These are phyloP conservation scores for Pythium pectinolyticum DNA, from an alignment of 352 stramenopile species.

Conservation along the genomic window DNA sequence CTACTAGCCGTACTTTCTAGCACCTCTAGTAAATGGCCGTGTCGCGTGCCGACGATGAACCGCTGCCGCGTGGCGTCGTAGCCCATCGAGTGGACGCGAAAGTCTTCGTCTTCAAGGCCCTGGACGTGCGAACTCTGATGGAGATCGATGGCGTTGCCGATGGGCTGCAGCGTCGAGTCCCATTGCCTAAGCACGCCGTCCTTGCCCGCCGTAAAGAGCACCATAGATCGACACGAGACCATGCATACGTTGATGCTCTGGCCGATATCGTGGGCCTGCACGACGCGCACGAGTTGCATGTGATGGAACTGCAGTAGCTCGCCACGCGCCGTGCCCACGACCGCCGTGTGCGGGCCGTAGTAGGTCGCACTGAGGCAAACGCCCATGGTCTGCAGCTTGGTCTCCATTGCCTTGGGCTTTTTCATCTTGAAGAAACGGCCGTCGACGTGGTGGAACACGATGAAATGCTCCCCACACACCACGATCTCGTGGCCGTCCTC, in stretches of 20 bases:
- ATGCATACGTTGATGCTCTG: conserved; percentile 59
- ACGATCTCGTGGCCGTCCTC: conserved; percentile 73
- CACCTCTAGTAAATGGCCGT: conserved; percentile 21
- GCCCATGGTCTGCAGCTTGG: conserved; percentile 45
- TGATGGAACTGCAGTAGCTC: conserved; percentile 74
- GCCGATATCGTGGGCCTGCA: conserved; percentile 57
- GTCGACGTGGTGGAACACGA: conserved; percentile 59
- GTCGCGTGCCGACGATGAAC: conserved; percentile 57
- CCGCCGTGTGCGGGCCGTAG: conserved; percentile 48
- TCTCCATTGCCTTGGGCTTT: conserved; percentile 46
- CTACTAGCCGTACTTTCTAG: conserved; percentile 14
- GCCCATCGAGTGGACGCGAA: conserved; percentile 66
- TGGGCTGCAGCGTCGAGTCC: conserved; percentile 71
- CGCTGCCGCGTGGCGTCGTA: conserved; percentile 53
- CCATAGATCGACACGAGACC: conserved; percentile 65
- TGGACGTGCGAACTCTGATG: conserved; percentile 32
- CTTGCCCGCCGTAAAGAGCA: conserved; percentile 77
- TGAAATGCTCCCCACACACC: conserved; percentile 58
- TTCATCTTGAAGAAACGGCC: conserved; percentile 70
- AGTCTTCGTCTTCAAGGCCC: conserved; percentile 47
- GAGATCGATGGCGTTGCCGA: conserved; percentile 68
- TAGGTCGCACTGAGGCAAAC: conserved; percentile 56
- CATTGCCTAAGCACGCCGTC: conserved; percentile 79
- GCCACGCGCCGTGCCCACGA: conserved; percentile 65
- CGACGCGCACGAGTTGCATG: conserved; percentile 46